Base-by-base conservation (phyloP, 2,329 filamentous ascomycete species). In the Claviceps sp. region DNA sequence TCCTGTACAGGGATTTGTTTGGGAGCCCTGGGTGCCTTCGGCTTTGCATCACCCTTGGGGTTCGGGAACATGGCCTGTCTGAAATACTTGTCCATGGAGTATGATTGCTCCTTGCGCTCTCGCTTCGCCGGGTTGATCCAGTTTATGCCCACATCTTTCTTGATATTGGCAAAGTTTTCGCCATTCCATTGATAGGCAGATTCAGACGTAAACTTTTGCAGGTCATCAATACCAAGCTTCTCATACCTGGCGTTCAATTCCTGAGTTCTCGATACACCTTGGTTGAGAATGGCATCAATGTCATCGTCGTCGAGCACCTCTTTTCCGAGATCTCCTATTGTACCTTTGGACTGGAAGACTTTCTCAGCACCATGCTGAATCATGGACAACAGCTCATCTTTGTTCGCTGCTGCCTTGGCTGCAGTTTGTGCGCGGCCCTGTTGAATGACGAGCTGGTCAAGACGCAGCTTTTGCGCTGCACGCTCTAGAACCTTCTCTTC, bases 101-200 rank as follows among this genome's bases (percentile, higher is more conserved):
- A 98, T 5, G 88, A 89, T 65, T 96, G 89, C 64, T 97, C 91
- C 68, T 97, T 98, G 62, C 93, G 87, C 71, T 98, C 94, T 68
- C 93, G 90, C 75, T 98, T 98, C 16, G 91, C 84, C 2, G 93
- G 94, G 62, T 98, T 95, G 72, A 98, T 98, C 94, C 94, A 98
- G 63, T 76, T 90, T 58, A 96, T 79, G 48, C 88, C 88, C 56
- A 96, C 88, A 48, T 95, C 88, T 67, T 94, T 95, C 72, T 94
- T 94, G 64, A 84, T 81, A 54, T 86, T 87, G 50, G 89, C 87
- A 66, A 98, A 98, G 62, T 91, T 91, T 70, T 97, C 85, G 47
- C 93, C 93, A 57, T 98, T 98, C 94, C 94, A 98, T 65, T 97
- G 93, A 62, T 98, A 98, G 0, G 94, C 90, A 51, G 88, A 95